Evolutionary conservation across 2,329 filamentous ascomycete species (phyloP), one percentile per base, ranked within the genome.

Genomic region (Alternaria panax): DNA sequence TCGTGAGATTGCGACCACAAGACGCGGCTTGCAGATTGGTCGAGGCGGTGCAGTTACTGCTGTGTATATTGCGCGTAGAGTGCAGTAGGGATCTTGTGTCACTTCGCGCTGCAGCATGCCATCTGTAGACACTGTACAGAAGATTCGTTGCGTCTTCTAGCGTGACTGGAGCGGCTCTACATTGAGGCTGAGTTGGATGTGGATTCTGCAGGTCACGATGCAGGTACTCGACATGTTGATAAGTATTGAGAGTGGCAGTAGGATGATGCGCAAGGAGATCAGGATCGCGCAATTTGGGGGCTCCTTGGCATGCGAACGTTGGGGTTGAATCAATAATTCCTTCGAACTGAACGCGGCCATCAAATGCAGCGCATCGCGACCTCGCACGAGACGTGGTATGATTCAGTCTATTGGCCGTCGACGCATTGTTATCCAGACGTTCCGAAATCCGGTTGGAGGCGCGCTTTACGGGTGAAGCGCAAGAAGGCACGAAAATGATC

Each of bases 111-210:
- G 55, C 57, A 60, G 40, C 34, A 34, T 50, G 48, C 45, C 36
- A 63, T 60, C 25, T 54, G 34, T 24, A 47, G 27, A 46, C 30
- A 64, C 43, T 67, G 60, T 60, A 57, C 14, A 54, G 65, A 67
- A 62, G 36, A 51, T 67, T 67, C 64, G 60, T 48, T 38, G 48
- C 54, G 48, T 40, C 14, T 67, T 67, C 63, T 67, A 67, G 58
- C 63, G 65, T 38, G 30, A 30, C 20, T 42, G 27, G 42, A 51
- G 27, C 25, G 22, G 45, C 43, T 55, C 51, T 46, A 27, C 58
- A 59, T 53, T 60, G 62, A 65, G 59, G 62, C 57, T 65, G 57
- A 58, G 64, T 51, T 56, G 52, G 22, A 56, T 32, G n/a, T 45
- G 46, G 40, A 51, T 41, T 20, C 32, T 28, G 24, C 30, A 36